Evolutionary conservation across 2,329 filamentous ascomycete genomes (phyloP).

Genomic region (Fusarium keratoplasticum): DNA sequence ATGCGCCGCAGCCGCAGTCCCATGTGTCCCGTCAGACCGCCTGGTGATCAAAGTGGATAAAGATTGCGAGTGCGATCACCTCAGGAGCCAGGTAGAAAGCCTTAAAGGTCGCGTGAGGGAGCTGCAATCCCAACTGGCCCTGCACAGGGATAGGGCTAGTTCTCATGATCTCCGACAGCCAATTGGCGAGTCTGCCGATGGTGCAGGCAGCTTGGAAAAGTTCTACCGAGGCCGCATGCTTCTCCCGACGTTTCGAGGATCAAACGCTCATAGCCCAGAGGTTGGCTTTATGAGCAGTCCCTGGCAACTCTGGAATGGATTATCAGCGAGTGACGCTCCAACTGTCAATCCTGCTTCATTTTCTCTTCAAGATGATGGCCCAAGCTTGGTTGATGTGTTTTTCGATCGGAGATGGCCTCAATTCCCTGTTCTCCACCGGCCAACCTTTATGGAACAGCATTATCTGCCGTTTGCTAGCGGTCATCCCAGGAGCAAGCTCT

Average conservation of each 20-base stretch:
- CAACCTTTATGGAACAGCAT: slow-evolving; percentile 37
- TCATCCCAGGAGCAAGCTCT: slow-evolving; percentile 8
- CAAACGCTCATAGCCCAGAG: slow-evolving; percentile 14
- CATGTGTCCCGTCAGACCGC: slow-evolving; percentile 39
- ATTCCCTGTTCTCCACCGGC: slow-evolving; percentile 37
- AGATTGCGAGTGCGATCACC: slow-evolving; percentile 36
- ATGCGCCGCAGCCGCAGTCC: slow-evolving; percentile 23
- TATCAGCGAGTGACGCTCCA: slow-evolving; percentile 29
- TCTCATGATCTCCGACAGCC: not conserved
- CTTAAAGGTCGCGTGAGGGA: slow-evolving; percentile 27
- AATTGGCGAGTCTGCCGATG: not conserved
- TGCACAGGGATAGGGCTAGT: not conserved
- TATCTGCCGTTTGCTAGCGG: slow-evolving; percentile 30
- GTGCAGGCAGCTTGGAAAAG: slow-evolving; percentile 24
- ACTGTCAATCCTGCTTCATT: slow-evolving; percentile 8
- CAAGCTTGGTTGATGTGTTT: slow-evolving; percentile 30
- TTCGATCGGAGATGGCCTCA: slow-evolving; percentile 40
- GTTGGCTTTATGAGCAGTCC: slow-evolving; percentile 34
- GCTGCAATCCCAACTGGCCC: slow-evolving; percentile 25
- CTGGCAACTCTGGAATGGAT: slow-evolving; percentile 39
- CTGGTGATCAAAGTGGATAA: slow-evolving; percentile 32
- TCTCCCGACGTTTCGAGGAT: slow-evolving; percentile 31
- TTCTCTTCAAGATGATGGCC: slow-evolving; percentile 29
- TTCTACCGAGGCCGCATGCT: slow-evolving; percentile 37
- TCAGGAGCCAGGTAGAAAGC: slow-evolving; percentile 30